Evolutionary conservation across 2,329 filamentous ascomycete species (phyloP).

Genomic region (Colletotrichum plurivorum): DNA sequence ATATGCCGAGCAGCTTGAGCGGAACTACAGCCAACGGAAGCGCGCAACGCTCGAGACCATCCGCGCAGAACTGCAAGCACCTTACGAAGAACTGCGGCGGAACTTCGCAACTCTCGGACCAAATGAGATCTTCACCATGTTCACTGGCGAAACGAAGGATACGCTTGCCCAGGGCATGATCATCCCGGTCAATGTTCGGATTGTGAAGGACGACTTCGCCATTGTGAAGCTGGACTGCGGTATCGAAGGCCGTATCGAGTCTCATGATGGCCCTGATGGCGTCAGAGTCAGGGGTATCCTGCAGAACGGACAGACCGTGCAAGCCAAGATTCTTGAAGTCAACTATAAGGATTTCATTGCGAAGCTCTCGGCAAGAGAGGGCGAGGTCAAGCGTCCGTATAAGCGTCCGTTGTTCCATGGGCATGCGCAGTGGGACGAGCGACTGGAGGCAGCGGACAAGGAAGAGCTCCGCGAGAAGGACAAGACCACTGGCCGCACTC

Average conservation of each 20-base stretch:
- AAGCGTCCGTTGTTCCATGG: slow-evolving; percentile 79
- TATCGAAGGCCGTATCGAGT: slow-evolving; percentile 89
- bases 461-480: slow-evolving; percentile 90
- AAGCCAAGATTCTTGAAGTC: slow-evolving; percentile 88
- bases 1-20: slow-evolving; percentile 95
- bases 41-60: slow-evolving; percentile 97
- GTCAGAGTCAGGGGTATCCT: slow-evolving; percentile 81
- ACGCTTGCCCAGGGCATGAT: slow-evolving; percentile 92
- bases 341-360: slow-evolving; percentile 89
- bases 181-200: slow-evolving; percentile 87
- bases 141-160: slow-evolving; percentile 92
- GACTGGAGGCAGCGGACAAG: slow-evolving; percentile 84
- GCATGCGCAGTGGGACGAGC: slow-evolving; percentile 88
- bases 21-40: slow-evolving; percentile 93
- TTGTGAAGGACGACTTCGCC: slow-evolving; percentile 92
- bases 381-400: slow-evolving; percentile 81
- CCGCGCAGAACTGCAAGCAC: slow-evolving; percentile 89
- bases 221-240: slow-evolving; percentile 95
- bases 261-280: slow-evolving; percentile 84
- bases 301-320: slow-evolving; percentile 84
- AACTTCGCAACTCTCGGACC: slow-evolving; percentile 79
- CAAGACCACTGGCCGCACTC: slow-evolving; percentile 85
- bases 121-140: slow-evolving; percentile 94
- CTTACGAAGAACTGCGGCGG: slow-evolving; percentile 93
- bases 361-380: slow-evolving; percentile 88